A percentile compares a stretch with the other conserved stretches of the same genome.
These are phyloP conservation scores for Litchi chinensis DNA, from an alignment of 345 rosid species.

Conservation along the genomic window DNA sequence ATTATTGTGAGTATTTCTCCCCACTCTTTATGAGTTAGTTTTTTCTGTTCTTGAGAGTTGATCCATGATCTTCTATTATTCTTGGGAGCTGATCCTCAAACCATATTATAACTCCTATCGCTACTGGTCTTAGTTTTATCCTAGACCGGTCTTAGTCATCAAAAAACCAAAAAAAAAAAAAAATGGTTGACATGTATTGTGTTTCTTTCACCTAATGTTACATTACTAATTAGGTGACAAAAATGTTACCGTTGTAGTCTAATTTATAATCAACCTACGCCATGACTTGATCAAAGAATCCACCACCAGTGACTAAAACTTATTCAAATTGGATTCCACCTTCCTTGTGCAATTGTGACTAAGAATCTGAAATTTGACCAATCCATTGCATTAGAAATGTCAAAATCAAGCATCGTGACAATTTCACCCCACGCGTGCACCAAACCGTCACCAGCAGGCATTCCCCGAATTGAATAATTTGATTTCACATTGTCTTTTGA, in stretches of 20 bases:
- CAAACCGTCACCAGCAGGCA: slow-evolving; percentile 1
- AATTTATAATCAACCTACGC: neutral
- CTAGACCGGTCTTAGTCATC: too few species aligned
- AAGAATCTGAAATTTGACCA: neutral
- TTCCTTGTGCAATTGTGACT: neutral
- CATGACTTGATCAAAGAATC: slow-evolving; percentile 10
- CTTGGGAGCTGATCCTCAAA: too few species aligned
- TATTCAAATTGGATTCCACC: neutral
- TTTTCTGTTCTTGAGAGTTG: too few species aligned
- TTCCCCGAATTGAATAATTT: slow-evolving; percentile 5
- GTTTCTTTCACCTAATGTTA: neutral
- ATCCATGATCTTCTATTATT: too few species aligned
- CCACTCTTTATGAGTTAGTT: too few species aligned
- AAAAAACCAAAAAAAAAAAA: too few species aligned
- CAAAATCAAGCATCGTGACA: slow-evolving; percentile 5
- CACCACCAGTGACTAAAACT: neutral
- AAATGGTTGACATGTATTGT: slow-evolving; percentile 12
- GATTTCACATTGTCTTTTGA: slow-evolving; percentile 25
- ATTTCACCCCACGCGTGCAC: slow-evolving; percentile 20
- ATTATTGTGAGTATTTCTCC: too few species aligned
- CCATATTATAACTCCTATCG: too few species aligned
- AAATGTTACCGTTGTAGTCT: neutral
- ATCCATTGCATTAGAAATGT: slow-evolving; percentile 3
- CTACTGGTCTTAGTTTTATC: too few species aligned
- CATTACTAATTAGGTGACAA: neutral